Evolutionary conservation across 495 filamentous ascomycete species (phyloP).

Genomic region (Hypoxylon subgilvum): DNA sequence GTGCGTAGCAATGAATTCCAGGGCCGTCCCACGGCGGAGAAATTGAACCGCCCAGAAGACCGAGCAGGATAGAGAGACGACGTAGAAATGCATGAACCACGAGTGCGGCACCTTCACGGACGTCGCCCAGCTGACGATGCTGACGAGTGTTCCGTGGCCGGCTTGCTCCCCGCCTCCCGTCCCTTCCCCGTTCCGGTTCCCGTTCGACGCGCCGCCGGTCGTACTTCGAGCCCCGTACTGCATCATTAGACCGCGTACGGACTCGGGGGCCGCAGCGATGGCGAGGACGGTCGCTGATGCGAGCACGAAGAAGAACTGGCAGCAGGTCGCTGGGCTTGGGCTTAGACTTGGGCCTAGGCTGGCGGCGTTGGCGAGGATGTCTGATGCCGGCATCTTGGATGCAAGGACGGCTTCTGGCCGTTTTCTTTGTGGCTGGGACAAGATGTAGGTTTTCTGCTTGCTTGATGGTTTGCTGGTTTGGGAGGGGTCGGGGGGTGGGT

Average conservation of each 20-base stretch:
- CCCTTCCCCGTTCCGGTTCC: background rate
- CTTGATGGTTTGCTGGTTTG: background rate
- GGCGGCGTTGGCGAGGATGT: slow-evolving; percentile 5
- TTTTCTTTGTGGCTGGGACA: background rate
- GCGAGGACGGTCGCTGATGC: slow-evolving; percentile 44
- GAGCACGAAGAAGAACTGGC: slow-evolving; percentile 55
- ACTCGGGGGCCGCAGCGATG: slow-evolving; percentile 48
- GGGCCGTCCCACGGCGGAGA: slow-evolving; percentile 58
- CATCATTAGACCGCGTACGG: slow-evolving; percentile 49
- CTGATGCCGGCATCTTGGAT: slow-evolving; percentile 11
- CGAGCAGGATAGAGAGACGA: slow-evolving; percentile 70
- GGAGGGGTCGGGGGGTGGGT: too few species aligned
- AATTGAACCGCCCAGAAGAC: slow-evolving; percentile 79
- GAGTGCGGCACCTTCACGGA: slow-evolving; percentile 73
- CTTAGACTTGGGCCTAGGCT: slow-evolving; percentile 32
- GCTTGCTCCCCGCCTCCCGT: slow-evolving; percentile 2
- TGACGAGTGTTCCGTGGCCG: slow-evolving; percentile 28
- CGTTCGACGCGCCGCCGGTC: background rate
- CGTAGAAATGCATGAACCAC: slow-evolving; percentile 89
- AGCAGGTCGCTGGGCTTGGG: slow-evolving; percentile 50
- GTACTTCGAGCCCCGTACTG: slow-evolving; percentile 57
- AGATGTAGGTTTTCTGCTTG: background rate
- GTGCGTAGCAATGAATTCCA: slow-evolving; percentile 49
- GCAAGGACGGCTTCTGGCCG: background rate
- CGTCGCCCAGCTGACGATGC: slow-evolving; percentile 39